Percentiles rank a stretch among this genome's conserved stretches.
Evolutionary conservation across 2,329 filamentous ascomycete genomes (phyloP).

Genomic region (Colletotrichum sp.): DNA sequence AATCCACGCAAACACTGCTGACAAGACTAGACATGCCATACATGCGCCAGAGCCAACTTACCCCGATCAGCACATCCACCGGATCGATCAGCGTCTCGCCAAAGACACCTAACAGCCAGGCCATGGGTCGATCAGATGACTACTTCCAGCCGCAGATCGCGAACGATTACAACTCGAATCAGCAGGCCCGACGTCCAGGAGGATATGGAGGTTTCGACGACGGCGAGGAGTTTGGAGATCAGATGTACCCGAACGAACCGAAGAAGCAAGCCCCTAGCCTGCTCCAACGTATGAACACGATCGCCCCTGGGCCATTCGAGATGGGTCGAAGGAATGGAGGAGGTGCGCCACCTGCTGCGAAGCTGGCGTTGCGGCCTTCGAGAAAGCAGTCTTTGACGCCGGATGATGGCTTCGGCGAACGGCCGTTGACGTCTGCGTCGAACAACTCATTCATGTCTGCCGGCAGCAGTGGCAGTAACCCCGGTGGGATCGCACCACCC

Average conservation of each 20-base stretch:
- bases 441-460: slow-evolving; percentile 27
- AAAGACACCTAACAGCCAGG: slow-evolving; percentile 55
- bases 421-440: slow-evolving; percentile 35
- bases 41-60: slow-evolving; percentile 62
- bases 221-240: slow-evolving; percentile 40
- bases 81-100: slow-evolving; percentile 70
- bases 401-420: slow-evolving; percentile 24
- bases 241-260: slow-evolving; percentile 52
- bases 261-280: slow-evolving; percentile 46
- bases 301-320: slow-evolving; percentile 72
- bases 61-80: slow-evolving; percentile 66
- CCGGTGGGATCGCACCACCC: slow-evolving; percentile 34
- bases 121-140: slow-evolving; percentile 47
- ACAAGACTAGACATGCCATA: slow-evolving; percentile 57
- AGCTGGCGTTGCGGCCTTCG: slow-evolving; percentile 36
- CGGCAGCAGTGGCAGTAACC: slow-evolving; percentile 18
- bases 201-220: slow-evolving; percentile 56
- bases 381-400: slow-evolving; percentile 28
- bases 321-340: slow-evolving; percentile 40
- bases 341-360: slow-evolving; percentile 24
- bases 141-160: slow-evolving; percentile 53
- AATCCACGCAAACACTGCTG: slow-evolving; percentile 26
- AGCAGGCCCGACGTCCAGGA: slow-evolving; percentile 44
- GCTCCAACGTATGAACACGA: slow-evolving; percentile 67
- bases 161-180: slow-evolving; percentile 42